Conservation (phyloP, 805 yeast species). For the Sugiyamaella valdiviana region DNA sequence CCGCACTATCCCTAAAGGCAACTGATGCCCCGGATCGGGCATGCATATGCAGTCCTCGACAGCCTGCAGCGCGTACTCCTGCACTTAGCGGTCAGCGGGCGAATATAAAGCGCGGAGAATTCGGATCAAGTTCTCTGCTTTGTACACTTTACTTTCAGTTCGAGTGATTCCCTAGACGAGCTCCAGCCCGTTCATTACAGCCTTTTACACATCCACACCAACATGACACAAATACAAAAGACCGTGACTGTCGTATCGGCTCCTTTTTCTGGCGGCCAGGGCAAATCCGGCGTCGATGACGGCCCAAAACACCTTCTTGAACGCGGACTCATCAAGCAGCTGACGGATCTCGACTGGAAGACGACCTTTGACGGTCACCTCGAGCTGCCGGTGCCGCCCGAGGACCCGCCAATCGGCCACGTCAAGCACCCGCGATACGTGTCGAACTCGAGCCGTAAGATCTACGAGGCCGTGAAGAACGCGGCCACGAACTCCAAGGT, state of each 20-base stretch:
- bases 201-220: neutral
- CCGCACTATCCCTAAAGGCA: neutral
- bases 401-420: slow-evolving; percentile 49
- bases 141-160: neutral
- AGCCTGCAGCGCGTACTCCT: neutral
- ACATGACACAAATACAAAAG: neutral
- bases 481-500: slow-evolving; percentile 47
- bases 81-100: neutral
- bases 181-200: too few relatives aligned
- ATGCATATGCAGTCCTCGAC: neutral
- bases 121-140: too few relatives aligned
- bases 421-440: slow-evolving; percentile 75
- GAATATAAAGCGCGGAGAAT: neutral
- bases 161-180: too few relatives aligned
- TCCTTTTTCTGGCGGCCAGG: slow-evolving; percentile 96
- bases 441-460: slow-evolving; percentile 57
- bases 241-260: slow-evolving; percentile 68
- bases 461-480: slow-evolving; percentile 53
- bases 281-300: slow-evolving; percentile 84
- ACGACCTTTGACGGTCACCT: slow-evolving; percentile 37
- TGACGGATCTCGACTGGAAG: slow-evolving; percentile 69
- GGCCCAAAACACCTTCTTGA: slow-evolving; percentile 82
- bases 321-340: slow-evolving; percentile 59
- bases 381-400: slow-evolving; percentile 30
- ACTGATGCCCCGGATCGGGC: neutral